Percentiles rank a stretch among this genome's conserved stretches.
Conservation (phyloP, 306 rosid genomes). For the Quercus dentata region DNA sequence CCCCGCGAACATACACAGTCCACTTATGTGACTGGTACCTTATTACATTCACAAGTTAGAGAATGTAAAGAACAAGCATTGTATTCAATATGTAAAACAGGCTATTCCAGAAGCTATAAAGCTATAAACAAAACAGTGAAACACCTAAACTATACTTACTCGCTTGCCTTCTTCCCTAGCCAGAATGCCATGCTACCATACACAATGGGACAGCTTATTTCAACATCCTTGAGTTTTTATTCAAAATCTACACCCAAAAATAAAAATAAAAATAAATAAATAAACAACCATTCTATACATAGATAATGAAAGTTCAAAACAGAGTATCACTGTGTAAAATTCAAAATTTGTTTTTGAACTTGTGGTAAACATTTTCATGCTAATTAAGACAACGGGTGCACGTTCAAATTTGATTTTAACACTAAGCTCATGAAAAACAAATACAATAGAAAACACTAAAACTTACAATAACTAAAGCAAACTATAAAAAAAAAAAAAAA, state of each 20-base stretch:
- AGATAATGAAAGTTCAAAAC: background rate
- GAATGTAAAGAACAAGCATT: constrained; percentile 7
- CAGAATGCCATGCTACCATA: constrained; percentile 80
- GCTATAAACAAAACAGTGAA: constrained; percentile 10
- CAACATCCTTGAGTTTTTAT: constrained; percentile 64
- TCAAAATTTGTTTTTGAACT: background rate
- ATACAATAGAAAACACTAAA: background rate
- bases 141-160: constrained; percentile 48
- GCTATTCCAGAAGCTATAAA: constrained; percentile 14
- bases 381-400: background rate
- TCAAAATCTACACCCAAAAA: constrained; percentile 42
- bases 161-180: constrained; percentile 89
- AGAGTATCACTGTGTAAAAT: background rate
- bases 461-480: background rate
- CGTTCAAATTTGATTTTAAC: background rate
- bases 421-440: background rate
- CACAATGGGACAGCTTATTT: constrained; percentile 72
- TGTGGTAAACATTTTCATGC: background rate
- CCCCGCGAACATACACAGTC: constrained; percentile 84
- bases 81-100: background rate
- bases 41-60: constrained; percentile 2
- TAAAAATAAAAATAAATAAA: background rate
- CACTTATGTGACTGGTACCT: constrained; percentile 84
- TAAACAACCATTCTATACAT: background rate
- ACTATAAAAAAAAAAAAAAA: background rate